These are phyloP conservation scores for Fusarium pseudograminearum DNA, from an alignment of 2,329 filamentous ascomycete genomes.

Conservation along the genomic window DNA sequence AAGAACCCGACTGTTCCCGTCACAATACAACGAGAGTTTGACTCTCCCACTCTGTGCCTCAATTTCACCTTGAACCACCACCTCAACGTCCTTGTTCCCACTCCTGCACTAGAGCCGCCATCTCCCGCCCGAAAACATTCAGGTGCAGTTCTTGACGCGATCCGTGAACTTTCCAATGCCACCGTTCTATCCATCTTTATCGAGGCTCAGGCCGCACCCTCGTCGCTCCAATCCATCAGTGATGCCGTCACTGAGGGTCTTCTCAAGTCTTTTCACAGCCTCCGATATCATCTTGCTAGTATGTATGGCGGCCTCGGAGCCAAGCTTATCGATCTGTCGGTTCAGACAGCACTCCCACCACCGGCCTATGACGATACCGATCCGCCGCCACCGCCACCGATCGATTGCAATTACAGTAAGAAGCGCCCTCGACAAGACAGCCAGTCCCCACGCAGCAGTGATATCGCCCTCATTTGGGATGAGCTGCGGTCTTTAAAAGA, in stretches of 20 bases:
- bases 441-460: not conserved
- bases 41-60: constrained; percentile 13
- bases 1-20: not conserved
- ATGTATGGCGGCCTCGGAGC: constrained; percentile 29
- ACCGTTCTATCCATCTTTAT: constrained; percentile 26
- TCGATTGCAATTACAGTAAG: constrained; percentile 4
- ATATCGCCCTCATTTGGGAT: not conserved
- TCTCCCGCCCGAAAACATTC: constrained; percentile 16
- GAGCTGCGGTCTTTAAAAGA: not conserved
- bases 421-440: constrained; percentile 19
- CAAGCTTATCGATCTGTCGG: constrained; percentile 5
- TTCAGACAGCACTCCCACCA: not conserved
- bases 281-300: constrained; percentile 20
- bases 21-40: constrained; percentile 12
- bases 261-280: constrained; percentile 2
- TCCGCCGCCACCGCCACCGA: constrained; percentile 7
- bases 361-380: constrained; percentile 12
- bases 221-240: constrained; percentile 7
- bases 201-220: constrained; percentile 4
- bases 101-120: constrained; percentile 10
- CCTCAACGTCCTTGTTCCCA: constrained; percentile 11
- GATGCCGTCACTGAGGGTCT: constrained; percentile 13
- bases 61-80: not conserved
- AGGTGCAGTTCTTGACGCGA: constrained; percentile 26
- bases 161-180: constrained; percentile 18